phyloP scores from a whole-genome alignment of 2,329 filamentous ascomycete genomes.

The Escovopsis weberi region DNA sequence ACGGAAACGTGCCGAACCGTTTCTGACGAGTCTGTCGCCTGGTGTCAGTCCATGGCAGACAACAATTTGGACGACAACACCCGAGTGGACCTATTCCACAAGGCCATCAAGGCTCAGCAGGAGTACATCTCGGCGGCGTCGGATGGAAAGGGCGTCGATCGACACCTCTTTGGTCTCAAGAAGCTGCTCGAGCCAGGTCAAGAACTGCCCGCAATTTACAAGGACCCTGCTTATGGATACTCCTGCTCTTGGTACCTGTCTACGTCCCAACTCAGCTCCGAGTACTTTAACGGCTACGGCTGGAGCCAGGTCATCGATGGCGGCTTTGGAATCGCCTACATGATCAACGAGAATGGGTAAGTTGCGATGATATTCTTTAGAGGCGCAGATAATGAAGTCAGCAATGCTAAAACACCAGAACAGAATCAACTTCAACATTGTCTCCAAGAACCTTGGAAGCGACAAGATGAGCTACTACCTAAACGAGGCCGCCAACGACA shows the following conservation, averaged over 20 bases:
- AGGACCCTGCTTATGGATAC: conserved; percentile 76
- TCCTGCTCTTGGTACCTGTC: conserved; percentile 81
- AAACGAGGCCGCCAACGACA: conserved; percentile 81
- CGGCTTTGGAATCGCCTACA: conserved; percentile 95
- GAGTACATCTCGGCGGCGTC: conserved; percentile 84
- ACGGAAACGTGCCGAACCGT: conserved; percentile 93
- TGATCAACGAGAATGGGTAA: conserved; percentile 97
- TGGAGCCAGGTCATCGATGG: conserved; percentile 97
- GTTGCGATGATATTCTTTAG: neutral
- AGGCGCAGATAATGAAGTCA: neutral
- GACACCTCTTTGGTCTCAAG: conserved; percentile 95
- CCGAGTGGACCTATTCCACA: conserved; percentile 62
- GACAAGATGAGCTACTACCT: conserved; percentile 93
- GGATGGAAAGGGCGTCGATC: conserved; percentile 86
- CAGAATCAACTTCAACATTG: conserved; percentile 95
- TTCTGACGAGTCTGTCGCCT: conserved; percentile 80
- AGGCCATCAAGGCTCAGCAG: conserved; percentile 66
- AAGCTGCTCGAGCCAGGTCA: conserved; percentile 71
- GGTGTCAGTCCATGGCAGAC: conserved; percentile 78
- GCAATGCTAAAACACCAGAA: conserved; percentile 5
- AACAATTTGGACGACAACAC: conserved; percentile 45
- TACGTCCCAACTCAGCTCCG: conserved; percentile 77
- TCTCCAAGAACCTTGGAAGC: conserved; percentile 81
- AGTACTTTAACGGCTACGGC: conserved; percentile 98
- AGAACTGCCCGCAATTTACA: conserved; percentile 67